A percentile compares a stretch with the other conserved stretches of the same genome.
Conservation (phyloP, 2,329 filamentous ascomycete genomes). For the Penicillium brasilianum region DNA sequence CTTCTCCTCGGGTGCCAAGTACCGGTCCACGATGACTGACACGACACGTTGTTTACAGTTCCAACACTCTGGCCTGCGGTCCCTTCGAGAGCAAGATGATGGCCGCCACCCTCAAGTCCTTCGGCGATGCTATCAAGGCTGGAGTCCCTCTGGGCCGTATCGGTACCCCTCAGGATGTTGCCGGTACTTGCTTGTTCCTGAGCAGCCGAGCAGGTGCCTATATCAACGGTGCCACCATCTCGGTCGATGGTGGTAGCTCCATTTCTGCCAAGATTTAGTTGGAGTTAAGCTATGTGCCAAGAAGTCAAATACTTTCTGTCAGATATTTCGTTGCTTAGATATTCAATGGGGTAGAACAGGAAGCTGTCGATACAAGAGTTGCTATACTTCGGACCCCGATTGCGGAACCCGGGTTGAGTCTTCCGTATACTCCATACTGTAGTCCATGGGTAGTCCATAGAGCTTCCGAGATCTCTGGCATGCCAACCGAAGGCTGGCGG, state of each 20-base stretch:
- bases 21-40: background rate
- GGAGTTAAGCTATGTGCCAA: background rate
- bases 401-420: background rate
- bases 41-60: constrained; percentile 36
- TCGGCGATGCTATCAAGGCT: constrained; percentile 54
- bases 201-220: constrained; percentile 69
- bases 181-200: constrained; percentile 73
- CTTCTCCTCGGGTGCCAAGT: background rate
- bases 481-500: constrained; percentile 15
- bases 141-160: constrained; percentile 71
- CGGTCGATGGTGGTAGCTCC: constrained; percentile 63
- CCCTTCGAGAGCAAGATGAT: constrained; percentile 65
- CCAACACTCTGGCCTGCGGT: constrained; percentile 73
- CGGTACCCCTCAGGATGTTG: constrained; percentile 70
- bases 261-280: constrained; percentile 48
- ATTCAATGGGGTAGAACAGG: background rate
- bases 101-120: constrained; percentile 57
- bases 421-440: background rate
- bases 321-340: constrained; percentile 8
- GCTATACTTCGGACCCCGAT: background rate
- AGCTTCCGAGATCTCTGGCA: constrained; percentile 4
- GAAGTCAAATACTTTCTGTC: background rate
- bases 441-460: background rate
- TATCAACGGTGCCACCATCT: constrained; percentile 68
- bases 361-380: background rate